These are phyloP conservation scores for Apiospora koreana DNA, from an alignment of 2,329 filamentous ascomycete species.

Conservation along the genomic window DNA sequence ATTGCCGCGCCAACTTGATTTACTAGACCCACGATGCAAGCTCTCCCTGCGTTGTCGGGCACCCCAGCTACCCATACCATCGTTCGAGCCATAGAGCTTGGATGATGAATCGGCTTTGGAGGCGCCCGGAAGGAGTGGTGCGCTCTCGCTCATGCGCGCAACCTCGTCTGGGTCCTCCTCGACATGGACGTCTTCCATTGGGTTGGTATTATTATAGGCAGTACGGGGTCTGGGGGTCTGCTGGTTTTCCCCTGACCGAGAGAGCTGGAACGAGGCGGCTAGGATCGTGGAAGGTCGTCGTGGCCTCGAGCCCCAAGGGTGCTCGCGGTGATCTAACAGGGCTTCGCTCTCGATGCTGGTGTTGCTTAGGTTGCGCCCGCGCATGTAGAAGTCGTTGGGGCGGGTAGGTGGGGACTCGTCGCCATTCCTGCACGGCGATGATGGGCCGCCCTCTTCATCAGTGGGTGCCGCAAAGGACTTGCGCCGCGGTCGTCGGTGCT, in stretches of 20 bases:
- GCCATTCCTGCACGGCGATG: slow-evolving; percentile 33
- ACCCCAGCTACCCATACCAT: slow-evolving; percentile 23
- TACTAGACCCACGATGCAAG: slow-evolving; percentile 51
- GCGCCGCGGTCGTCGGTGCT: slow-evolving; percentile 73
- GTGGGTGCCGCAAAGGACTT: slow-evolving; percentile 76
- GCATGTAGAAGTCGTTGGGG: slow-evolving; percentile 46
- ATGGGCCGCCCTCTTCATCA: slow-evolving; percentile 48
- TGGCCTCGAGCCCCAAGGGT: slow-evolving; percentile 52
- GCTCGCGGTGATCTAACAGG: slow-evolving; percentile 72
- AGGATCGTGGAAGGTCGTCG: slow-evolving; percentile 56
- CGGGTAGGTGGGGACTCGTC: neutral
- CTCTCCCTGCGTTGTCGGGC: slow-evolving; percentile 20
- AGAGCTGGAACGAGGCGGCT: slow-evolving; percentile 34
- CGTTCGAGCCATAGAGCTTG: slow-evolving; percentile 45
- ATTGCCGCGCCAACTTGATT: slow-evolving; percentile 45
- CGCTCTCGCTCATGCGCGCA: slow-evolving; percentile 47
- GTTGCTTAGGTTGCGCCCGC: slow-evolving; percentile 66
- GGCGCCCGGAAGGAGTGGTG: slow-evolving; percentile 51
- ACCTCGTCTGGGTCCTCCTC: slow-evolving; percentile 52
- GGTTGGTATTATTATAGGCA: neutral
- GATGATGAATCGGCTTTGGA: slow-evolving; percentile 33
- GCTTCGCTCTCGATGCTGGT: slow-evolving; percentile 89
- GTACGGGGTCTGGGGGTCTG: slow-evolving; percentile 10
- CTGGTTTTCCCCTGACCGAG: neutral
- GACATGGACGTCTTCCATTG: slow-evolving; percentile 31